Evolutionary conservation across 257 asterid genomes (phyloP).

Genomic region (Salvia rosmarinus): DNA sequence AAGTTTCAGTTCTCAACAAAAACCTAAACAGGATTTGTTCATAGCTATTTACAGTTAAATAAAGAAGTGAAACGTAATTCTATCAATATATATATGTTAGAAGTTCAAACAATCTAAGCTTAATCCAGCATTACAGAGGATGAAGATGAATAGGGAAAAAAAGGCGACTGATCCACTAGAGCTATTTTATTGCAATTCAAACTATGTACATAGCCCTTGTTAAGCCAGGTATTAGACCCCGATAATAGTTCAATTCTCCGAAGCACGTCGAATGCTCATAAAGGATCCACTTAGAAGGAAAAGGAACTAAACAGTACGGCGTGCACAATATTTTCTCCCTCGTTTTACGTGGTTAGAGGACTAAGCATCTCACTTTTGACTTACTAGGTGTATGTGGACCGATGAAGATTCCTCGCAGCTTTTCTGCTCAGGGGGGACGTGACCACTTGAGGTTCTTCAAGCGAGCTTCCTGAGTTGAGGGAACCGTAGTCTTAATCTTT

Average conservation of each 20-base stretch:
- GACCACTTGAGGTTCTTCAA: background rate
- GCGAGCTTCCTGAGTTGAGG: conserved; percentile 41
- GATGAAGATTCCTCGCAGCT: conserved; percentile 30
- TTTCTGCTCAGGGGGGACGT: no score
- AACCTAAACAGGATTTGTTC: background rate
- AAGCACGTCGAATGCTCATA: background rate
- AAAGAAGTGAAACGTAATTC: background rate
- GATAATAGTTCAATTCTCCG: background rate
- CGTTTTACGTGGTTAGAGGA: background rate
- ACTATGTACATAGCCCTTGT: background rate
- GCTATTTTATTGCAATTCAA: background rate
- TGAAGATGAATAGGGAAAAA: background rate
- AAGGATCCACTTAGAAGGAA: no score
- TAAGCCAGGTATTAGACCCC: background rate
- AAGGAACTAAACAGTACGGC: no score
- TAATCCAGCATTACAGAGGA: background rate
- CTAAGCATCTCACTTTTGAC: conserved; percentile 4
- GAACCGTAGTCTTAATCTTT: conserved; percentile 62
- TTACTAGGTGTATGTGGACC: conserved; percentile 1
- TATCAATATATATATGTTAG: no score
- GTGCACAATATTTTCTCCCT: no score
- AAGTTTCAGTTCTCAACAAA: background rate
- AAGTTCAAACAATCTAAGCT: background rate
- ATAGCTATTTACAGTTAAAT: background rate
- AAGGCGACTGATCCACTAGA: background rate